Conservation (phyloP, 345 rosid species). For the Dovyalis caffra region DNA sequence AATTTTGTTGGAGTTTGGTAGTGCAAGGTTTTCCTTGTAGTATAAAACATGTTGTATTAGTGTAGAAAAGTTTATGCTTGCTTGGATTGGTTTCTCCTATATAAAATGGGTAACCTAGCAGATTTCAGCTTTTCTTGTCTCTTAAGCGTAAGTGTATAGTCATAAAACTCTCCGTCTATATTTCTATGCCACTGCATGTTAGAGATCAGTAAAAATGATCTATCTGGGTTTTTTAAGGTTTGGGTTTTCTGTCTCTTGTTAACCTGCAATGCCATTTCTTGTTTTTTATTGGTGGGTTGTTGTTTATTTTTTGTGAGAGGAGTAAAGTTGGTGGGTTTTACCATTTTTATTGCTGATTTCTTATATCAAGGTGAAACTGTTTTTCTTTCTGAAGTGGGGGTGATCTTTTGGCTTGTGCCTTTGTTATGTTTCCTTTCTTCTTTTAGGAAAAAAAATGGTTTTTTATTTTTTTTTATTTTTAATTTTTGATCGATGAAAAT, state of each 20-base stretch:
- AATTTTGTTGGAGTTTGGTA: slow-evolving; percentile 3
- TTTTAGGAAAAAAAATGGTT: not conserved
- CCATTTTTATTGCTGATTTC: slow-evolving; percentile 1
- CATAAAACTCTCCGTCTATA: not conserved
- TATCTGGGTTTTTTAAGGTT: slow-evolving; percentile 39
- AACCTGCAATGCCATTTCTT: slow-evolving; percentile 11
- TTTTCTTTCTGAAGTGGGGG: not conserved
- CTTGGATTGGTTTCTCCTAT: slow-evolving; percentile 4
- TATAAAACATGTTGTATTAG: not conserved
- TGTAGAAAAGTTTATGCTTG: too few species aligned
- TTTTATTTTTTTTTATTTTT: too few species aligned
- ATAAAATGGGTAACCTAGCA: slow-evolving; percentile 8
- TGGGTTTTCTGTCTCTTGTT: not conserved
- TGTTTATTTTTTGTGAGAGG: not conserved
- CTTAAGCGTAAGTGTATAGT: not conserved
- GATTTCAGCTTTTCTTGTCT: not conserved
- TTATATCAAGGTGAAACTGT: slow-evolving; percentile 5
- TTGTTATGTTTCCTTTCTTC: not conserved
- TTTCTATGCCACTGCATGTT: slow-evolving; percentile 18
- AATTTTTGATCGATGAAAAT: slow-evolving; percentile 14
- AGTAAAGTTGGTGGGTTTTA: slow-evolving; percentile 12
- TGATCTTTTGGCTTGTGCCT: slow-evolving; percentile 9
- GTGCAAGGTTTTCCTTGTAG: not conserved
- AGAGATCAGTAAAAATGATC: slow-evolving; percentile 40
- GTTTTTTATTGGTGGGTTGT: not conserved